phyloP scores from a whole-genome alignment of 371 early-diverging fungal genomes.

The Actinomucor elegans region DNA sequence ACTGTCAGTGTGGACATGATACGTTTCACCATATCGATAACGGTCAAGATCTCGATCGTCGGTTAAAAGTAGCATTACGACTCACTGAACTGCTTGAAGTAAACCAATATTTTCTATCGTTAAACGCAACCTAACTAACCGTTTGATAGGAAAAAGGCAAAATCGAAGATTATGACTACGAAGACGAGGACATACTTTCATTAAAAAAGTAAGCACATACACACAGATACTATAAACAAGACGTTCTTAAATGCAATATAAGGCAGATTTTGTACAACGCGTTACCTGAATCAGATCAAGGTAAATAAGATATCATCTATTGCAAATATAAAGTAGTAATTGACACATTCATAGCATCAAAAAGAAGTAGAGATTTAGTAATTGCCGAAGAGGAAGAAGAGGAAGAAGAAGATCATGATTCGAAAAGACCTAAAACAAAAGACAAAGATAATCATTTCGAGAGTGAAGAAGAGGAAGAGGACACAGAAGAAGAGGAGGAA shows the following conservation, averaged over 20 bases:
- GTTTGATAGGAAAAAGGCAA: slow-evolving; percentile 48
- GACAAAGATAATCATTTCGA: neutral
- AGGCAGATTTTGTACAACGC: slow-evolving; percentile 32
- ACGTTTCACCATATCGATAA: slow-evolving; percentile 42
- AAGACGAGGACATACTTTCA: slow-evolving; percentile 47
- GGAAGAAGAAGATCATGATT: slow-evolving; percentile 17
- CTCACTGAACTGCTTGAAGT: slow-evolving; percentile 50
- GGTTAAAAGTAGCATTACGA: slow-evolving; percentile 46
- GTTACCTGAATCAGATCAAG: slow-evolving; percentile 8
- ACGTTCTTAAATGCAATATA: neutral
- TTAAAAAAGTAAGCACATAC: slow-evolving; percentile 39
- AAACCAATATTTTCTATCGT: slow-evolving; percentile 6
- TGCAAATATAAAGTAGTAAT: no score
- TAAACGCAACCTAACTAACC: slow-evolving; percentile 23
- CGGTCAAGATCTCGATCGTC: slow-evolving; percentile 41
- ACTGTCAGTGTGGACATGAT: slow-evolving; percentile 53
- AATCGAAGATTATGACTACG: slow-evolving; percentile 45
- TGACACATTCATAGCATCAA: no score
- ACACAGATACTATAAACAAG: neutral
- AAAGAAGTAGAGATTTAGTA: slow-evolving; percentile 19
- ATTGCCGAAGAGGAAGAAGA: slow-evolving; percentile 13
- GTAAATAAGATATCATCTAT: neutral
- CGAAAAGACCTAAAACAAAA: neutral
- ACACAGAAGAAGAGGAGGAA: slow-evolving; percentile 10
- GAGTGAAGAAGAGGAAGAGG: slow-evolving; percentile 4